Evolutionary conservation across 129 eudicot genomes (phyloP).

Genomic region (Cynara cardunculus): DNA sequence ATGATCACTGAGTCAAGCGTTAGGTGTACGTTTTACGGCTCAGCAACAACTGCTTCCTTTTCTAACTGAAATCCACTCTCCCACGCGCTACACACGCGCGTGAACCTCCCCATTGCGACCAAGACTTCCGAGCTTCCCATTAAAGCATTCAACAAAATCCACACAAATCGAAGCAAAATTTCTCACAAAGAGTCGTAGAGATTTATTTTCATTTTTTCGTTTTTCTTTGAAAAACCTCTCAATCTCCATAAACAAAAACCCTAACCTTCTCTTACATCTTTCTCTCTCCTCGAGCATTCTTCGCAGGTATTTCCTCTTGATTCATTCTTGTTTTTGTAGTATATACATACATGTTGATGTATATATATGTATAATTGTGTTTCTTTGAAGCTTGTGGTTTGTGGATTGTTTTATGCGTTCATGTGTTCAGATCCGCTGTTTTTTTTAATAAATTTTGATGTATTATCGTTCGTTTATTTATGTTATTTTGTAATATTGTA

Average conservation of each 20-base stretch:
- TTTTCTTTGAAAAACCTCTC: constrained; percentile 5
- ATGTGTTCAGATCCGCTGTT: constrained; percentile 28
- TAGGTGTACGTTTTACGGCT: constrained; percentile 32
- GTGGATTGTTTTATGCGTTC: constrained; percentile 15
- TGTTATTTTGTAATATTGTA: constrained; percentile 2
- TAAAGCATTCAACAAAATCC: constrained; percentile 23
- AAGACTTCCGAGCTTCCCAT: constrained; percentile 12
- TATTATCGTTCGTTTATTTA: not conserved
- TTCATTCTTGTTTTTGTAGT: not conserved
- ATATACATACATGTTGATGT: constrained; percentile 6
- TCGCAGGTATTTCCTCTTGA: constrained; percentile 25
- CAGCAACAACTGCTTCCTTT: constrained; percentile 32
- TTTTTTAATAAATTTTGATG: constrained; percentile 5
- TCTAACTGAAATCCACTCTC: constrained; percentile 21
- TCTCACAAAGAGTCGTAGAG: constrained; percentile 16
- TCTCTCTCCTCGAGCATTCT: constrained; percentile 28
- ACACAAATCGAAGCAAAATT: constrained; percentile 17
- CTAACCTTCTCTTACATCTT: constrained; percentile 23
- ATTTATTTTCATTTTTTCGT: not conserved
- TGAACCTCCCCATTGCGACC: not conserved
- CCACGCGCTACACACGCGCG: constrained; percentile 37
- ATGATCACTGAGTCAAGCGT: not conserved
- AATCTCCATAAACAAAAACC: constrained; percentile 36
- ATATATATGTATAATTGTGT: constrained; percentile 4
- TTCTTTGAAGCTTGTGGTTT: not conserved